These are phyloP conservation scores for Paraglomus occultum DNA, from an alignment of 192 early-diverging fungal species.

Conservation along the genomic window DNA sequence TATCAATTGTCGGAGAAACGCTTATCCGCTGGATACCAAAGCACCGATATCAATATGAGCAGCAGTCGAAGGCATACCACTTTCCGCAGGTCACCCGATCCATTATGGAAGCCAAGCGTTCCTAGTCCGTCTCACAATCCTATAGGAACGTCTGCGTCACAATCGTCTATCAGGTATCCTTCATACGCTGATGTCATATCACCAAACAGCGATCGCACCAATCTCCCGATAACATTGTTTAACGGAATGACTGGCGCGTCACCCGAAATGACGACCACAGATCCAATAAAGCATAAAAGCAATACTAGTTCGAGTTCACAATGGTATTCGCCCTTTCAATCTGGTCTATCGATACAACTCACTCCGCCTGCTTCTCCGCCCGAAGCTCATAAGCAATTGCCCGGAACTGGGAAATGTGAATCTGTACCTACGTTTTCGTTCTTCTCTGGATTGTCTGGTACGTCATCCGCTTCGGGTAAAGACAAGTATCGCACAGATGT, in stretches of 20 bases:
- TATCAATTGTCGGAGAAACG: too few relatives aligned
- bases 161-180: neutral
- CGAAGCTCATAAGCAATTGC: constrained; percentile 4
- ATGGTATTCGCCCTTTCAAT: constrained; percentile 27
- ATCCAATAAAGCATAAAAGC: neutral
- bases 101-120: constrained; percentile 1
- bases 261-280: neutral
- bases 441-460: neutral
- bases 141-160: neutral
- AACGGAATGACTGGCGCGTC: neutral
- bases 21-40: too few relatives aligned
- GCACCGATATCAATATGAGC: too few relatives aligned
- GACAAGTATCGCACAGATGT: neutral
- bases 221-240: neutral
- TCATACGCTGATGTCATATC: constrained; percentile 23
- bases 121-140: neutral
- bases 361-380: constrained; percentile 11
- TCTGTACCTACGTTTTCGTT: neutral
- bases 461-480: neutral
- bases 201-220: neutral
- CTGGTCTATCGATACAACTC: constrained; percentile 23
- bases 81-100: neutral
- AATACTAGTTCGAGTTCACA: constrained; percentile 1
- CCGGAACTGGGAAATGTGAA: neutral
- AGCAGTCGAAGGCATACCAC: too few relatives aligned